phyloP scores from a whole-genome alignment of 768 basidiomycete genomes.

The Tricholoma terreum region DNA sequence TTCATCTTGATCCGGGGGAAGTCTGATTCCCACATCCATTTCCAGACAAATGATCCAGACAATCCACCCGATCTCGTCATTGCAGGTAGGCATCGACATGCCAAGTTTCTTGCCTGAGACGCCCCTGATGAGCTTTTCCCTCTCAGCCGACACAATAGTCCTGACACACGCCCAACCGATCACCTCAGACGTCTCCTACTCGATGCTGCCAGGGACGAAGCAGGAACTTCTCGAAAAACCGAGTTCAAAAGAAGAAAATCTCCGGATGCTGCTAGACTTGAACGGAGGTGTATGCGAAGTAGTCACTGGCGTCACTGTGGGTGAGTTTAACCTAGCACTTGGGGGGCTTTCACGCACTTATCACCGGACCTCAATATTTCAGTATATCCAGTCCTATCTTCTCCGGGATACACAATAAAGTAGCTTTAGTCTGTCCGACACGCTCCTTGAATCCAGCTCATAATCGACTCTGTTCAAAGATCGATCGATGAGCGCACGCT shows the following conservation, averaged over 20 bases:
- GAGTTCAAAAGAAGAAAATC: constrained; percentile 67
- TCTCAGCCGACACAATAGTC: constrained; percentile 96
- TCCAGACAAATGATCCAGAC: constrained; percentile 52
- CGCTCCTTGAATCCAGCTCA: background rate
- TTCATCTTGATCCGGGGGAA: background rate
- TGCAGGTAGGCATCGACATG: constrained; percentile 43
- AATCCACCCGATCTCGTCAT: constrained; percentile 81
- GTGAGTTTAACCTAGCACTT: constrained; percentile 38
- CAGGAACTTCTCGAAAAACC: constrained; percentile 95
- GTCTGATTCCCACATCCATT: background rate
- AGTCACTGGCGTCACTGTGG: constrained; percentile 84
- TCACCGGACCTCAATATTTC: background rate
- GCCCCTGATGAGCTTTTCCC: background rate
- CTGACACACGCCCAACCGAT: constrained; percentile 69
- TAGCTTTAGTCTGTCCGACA: constrained; percentile 23
- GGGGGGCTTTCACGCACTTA: constrained; percentile 1
- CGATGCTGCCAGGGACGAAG: constrained; percentile 43
- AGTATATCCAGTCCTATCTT: constrained; percentile 73
- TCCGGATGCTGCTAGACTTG: constrained; percentile 83
- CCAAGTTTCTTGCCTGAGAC: background rate
- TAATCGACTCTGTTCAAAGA: constrained; percentile 33
- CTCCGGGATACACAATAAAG: constrained; percentile 77
- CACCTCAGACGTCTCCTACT: constrained; percentile 53
- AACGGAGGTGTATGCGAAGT: constrained; percentile 89
- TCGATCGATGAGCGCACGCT: constrained; percentile 80